Evolutionary conservation across 106 monocot species (phyloP).

Genomic region (Chionographis japonica): DNA sequence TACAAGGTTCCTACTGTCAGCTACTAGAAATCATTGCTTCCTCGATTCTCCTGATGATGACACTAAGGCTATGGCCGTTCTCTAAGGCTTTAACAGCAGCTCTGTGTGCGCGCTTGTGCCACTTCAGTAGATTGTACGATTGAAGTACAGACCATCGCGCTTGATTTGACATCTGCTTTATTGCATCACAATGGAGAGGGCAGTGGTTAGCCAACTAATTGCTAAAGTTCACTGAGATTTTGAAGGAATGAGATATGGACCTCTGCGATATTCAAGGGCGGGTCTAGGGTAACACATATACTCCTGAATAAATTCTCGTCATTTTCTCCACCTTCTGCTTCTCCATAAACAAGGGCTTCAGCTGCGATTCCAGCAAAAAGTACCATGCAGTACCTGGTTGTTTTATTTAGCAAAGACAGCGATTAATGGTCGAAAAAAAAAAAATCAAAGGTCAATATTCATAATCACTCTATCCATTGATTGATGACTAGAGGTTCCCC

Average conservation of each 20-base stretch:
- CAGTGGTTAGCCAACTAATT: no score
- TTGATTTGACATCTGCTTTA: conserved; percentile 17
- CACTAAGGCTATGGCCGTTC: conserved; percentile 12
- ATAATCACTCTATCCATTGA: no score
- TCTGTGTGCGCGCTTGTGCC: conserved; percentile 12
- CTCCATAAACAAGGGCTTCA: conserved; percentile 26
- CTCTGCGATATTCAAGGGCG: conserved; percentile 14
- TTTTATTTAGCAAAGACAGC: neutral
- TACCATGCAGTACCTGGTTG: conserved; percentile 14
- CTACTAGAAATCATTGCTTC: conserved; percentile 14
- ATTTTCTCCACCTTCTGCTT: conserved; percentile 20
- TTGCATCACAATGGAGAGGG: neutral
- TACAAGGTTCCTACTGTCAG: conserved; percentile 1
- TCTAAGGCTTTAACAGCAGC: conserved; percentile 22
- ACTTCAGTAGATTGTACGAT: conserved; percentile 20
- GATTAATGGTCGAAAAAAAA: no score
- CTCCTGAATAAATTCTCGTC: conserved; percentile 20
- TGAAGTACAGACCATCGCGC: conserved; percentile 18
- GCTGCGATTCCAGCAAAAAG: conserved; percentile 23
- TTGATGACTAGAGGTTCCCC: no score
- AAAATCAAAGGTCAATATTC: no score
- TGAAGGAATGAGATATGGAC: neutral
- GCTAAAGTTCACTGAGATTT: neutral
- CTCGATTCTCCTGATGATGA: conserved; percentile 13
- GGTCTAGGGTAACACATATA: conserved; percentile 14